Conservation (phyloP, 768 basidiomycete species). For the Paxillus ammoniavirescens region DNA sequence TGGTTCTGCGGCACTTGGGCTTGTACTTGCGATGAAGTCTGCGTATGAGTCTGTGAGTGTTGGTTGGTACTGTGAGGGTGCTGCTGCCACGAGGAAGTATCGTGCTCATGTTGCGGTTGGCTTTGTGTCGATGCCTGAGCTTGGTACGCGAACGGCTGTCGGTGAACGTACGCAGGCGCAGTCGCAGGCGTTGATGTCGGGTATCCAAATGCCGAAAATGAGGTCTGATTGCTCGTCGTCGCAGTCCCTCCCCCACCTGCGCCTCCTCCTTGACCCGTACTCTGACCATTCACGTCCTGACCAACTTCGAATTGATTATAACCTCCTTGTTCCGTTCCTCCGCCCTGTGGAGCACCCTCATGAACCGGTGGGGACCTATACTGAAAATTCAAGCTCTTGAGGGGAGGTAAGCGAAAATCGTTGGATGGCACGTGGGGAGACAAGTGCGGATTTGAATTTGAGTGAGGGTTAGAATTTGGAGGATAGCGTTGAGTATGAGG, state of each 20-base stretch:
- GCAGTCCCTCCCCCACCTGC: neutral
- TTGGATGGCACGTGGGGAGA: slow-evolving; percentile 39
- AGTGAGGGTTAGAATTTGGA: slow-evolving; percentile 4
- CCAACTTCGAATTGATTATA: slow-evolving; percentile 18
- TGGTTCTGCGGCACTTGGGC: slow-evolving; percentile 13
- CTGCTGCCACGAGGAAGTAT: slow-evolving; percentile 22
- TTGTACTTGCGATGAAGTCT: slow-evolving; percentile 19
- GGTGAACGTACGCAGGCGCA: slow-evolving; percentile 18
- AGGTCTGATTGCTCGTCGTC: slow-evolving; percentile 12
- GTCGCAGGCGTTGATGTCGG: slow-evolving; percentile 23
- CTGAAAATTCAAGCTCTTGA: slow-evolving; percentile 70
- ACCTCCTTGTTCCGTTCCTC: slow-evolving; percentile 6
- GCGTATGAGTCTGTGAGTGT: slow-evolving; percentile 12
- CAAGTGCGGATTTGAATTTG: slow-evolving; percentile 33
- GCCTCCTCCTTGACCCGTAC: neutral
- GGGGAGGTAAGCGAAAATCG: slow-evolving; percentile 61
- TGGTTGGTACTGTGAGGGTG: slow-evolving; percentile 14
- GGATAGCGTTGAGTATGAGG: slow-evolving; percentile 26
- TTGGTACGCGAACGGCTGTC: slow-evolving; percentile 21
- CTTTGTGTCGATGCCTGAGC: slow-evolving; percentile 12
- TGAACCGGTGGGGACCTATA: slow-evolving; percentile 37
- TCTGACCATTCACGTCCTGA: slow-evolving; percentile 15
- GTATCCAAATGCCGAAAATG: slow-evolving; percentile 21
- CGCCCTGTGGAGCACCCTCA: slow-evolving; percentile 9
- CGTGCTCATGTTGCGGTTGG: slow-evolving; percentile 21